Evolutionary conservation across 768 basidiomycete genomes (phyloP).

Genomic region (Mycena rebaudengoi): DNA sequence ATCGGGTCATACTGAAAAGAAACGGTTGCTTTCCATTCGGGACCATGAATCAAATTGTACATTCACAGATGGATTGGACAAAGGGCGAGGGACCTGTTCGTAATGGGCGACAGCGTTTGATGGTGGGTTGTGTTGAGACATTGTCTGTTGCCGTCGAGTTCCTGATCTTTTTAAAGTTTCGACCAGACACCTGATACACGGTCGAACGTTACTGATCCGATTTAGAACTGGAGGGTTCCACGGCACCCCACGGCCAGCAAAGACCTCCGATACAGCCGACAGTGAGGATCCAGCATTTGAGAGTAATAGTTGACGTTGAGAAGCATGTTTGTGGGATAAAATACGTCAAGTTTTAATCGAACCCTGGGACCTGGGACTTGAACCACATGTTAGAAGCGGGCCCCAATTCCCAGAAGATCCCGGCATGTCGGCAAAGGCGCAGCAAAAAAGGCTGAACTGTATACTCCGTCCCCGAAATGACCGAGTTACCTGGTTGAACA

Average conservation of each 20-base stretch:
- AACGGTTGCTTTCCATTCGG: conserved; percentile 12
- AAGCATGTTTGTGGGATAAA: conserved; percentile 9
- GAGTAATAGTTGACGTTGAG: conserved; percentile 11
- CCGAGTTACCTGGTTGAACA: conserved; percentile 5
- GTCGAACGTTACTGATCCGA: conserved; percentile 9
- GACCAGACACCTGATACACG: conserved; percentile 12
- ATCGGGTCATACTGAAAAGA: conserved; percentile 10
- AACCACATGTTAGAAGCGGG: conserved; percentile 2
- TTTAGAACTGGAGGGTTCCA: conserved; percentile 13
- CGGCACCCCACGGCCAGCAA: conserved; percentile 10
- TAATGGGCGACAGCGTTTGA: conserved; percentile 8
- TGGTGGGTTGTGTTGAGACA: conserved; percentile 10
- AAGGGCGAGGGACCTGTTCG: conserved; percentile 8
- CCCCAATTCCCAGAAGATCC: conserved; percentile 8
- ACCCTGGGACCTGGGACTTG: conserved; percentile 8
- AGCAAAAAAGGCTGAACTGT: conserved; percentile 1
- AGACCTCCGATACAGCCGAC: conserved; percentile 9
- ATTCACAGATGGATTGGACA: conserved; percentile 12
- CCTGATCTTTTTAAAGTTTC: conserved; percentile 13
- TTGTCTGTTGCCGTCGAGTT: conserved; percentile 10
- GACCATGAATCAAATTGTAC: conserved; percentile 12
- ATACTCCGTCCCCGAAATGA: conserved; percentile 12
- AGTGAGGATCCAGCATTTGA: conserved; percentile 14
- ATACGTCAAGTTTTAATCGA: conserved; percentile 8
- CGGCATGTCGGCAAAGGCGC: conserved; percentile 6